These are phyloP conservation scores for Candida tallmaniae DNA, from an alignment of 805 yeast genomes.

Conservation along the genomic window DNA sequence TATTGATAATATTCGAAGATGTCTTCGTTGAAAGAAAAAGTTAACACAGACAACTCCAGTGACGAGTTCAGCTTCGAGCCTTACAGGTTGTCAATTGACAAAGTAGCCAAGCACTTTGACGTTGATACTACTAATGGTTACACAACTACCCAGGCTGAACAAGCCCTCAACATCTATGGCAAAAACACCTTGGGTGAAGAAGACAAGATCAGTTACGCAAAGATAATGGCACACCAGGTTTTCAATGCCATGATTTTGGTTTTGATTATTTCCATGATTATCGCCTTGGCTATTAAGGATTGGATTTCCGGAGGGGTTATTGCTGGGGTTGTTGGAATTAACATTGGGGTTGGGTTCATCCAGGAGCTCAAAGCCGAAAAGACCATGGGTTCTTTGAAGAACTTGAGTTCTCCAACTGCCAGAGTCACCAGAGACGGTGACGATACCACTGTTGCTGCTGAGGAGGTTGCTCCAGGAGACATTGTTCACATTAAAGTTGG, in stretches of 20 bases:
- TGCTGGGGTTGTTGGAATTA: conserved; percentile 40
- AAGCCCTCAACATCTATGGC: conserved; percentile 14
- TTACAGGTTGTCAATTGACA: conserved; percentile 29
- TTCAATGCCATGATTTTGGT: conserved; percentile 39
- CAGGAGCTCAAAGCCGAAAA: conserved; percentile 49
- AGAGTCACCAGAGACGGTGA: conserved; percentile 42
- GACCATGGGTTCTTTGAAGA: conserved; percentile 46
- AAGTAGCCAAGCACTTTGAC: conserved; percentile 32
- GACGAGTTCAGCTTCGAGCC: conserved; percentile 14
- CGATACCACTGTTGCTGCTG: conserved; percentile 30
- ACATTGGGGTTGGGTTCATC: conserved; percentile 46
- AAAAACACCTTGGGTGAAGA: conserved; percentile 28
- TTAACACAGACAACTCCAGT: conserved; percentile 11
- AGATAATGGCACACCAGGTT: conserved; percentile 32
- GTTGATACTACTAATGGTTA: conserved; percentile 50
- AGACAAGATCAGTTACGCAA: conserved; percentile 22
- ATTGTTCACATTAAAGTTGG: conserved; percentile 37
- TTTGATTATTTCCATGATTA: conserved; percentile 32
- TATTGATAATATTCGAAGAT: background rate
- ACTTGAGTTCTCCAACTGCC: conserved; percentile 44
- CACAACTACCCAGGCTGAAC: conserved; percentile 12
- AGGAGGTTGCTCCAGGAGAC: conserved; percentile 45
- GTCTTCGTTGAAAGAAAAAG: conserved; percentile 8
- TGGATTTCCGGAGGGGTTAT: conserved; percentile 45
- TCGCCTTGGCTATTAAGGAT: conserved; percentile 34